Evolutionary conservation across 2,329 filamentous ascomycete genomes (phyloP), one percentile per base, ranked within the genome.

Genomic region (Mycosphaerella sp.): DNA sequence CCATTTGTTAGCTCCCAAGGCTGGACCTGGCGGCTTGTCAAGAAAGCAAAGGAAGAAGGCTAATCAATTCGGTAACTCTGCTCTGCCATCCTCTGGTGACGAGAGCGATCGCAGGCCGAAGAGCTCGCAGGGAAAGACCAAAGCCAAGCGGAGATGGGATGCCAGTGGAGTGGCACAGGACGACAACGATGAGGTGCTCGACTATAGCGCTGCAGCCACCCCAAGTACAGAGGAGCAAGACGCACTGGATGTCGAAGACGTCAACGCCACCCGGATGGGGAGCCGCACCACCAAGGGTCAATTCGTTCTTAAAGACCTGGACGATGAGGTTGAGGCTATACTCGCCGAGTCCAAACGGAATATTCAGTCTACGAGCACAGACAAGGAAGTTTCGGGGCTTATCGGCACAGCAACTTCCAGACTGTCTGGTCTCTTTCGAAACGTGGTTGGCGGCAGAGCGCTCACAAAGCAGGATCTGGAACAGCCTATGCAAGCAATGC

Each of bases 401-500:
- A 80, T 96, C 10, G 86, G 86, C 25, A 84, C 88, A 4, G 82
- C 89, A 49, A 77, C 95, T 51, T 89, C 82, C 66, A 87, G 87
- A 12, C 86, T 97, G 57, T 84, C 87, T 48, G 87, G 89, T 14
- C 80, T 97, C 50, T 95, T 98, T 75, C 83, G 89, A 59, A 97
- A 96, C 66, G 86, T 98, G 35, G 86, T 98, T 0, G 93, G 93
- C 49, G 93, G 94, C 57, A 96, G 96, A 75, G 88, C 85, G 0
- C 73, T 98, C 64, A 94, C 89, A 1, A 87, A 89, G 68, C 81
- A 86, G 58, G 91, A 97, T 64, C 78, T 98, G 17, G 86, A 89
- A 56, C 95, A 94, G 68, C 87, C 93, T 1, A 84, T 98, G 73
- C 93, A 91, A 71, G 87, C 86, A 28, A 96, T 98, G 89, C 89